Conservation (phyloP, 768 basidiomycete species). For the Royoungia palumana region DNA sequence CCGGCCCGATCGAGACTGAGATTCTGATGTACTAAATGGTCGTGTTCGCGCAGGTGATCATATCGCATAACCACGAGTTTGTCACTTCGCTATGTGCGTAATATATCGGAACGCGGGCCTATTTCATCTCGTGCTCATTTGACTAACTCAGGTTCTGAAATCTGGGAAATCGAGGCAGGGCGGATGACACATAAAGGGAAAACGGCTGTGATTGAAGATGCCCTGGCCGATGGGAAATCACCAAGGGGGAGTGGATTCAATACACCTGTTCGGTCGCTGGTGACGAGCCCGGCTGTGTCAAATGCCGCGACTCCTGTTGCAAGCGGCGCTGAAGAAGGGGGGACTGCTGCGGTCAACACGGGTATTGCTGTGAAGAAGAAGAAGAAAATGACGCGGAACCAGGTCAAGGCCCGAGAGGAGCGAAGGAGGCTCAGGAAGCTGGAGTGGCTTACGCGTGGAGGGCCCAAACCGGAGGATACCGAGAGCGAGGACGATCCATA, state of each 20-base stretch:
- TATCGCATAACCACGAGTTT: slow-evolving; percentile 93
- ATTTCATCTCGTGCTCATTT: slow-evolving; percentile 18
- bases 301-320: slow-evolving; percentile 69
- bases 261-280: slow-evolving; percentile 67
- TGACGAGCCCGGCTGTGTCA: slow-evolving; percentile 70
- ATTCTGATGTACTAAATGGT: slow-evolving; percentile 15
- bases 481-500: slow-evolving; percentile 51
- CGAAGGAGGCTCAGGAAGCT: slow-evolving; percentile 76
- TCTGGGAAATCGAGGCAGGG: slow-evolving; percentile 91
- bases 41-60: slow-evolving; percentile 64
- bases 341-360: slow-evolving; percentile 33
- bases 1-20: slow-evolving; percentile 8
- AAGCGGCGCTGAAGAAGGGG: slow-evolving; percentile 69
- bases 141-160: slow-evolving; percentile 67
- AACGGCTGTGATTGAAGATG: slow-evolving; percentile 78
- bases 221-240: slow-evolving; percentile 66
- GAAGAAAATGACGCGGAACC: slow-evolving; percentile 89
- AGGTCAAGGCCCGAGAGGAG: slow-evolving; percentile 86
- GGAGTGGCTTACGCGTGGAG: slow-evolving; percentile 79
- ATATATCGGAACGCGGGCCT: slow-evolving; percentile 5
- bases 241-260: slow-evolving; percentile 68
- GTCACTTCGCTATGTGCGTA: slow-evolving; percentile 74
- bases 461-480: slow-evolving; percentile 79
- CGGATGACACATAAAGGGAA: slow-evolving; percentile 88
- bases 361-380: slow-evolving; percentile 58